Percentiles rank a stretch among this genome's conserved stretches.
phyloP scores from a whole-genome alignment of 1,284 basidiomycete genomes.

The Calocybe gambosa region DNA sequence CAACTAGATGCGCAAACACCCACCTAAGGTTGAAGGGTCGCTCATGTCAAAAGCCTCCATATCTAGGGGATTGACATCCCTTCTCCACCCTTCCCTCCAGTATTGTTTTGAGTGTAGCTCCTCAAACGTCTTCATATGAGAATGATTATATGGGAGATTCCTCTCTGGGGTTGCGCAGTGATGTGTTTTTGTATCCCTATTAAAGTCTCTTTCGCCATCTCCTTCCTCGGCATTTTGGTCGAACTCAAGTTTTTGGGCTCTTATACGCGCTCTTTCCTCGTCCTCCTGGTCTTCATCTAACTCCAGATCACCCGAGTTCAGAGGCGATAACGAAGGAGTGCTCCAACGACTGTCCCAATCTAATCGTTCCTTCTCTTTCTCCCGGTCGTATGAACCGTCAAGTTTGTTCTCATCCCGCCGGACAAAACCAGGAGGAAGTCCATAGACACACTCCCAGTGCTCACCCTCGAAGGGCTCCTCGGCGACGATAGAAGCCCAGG shows the following conservation, averaged over 20 bases:
- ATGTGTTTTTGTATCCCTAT: slow-evolving; percentile 4
- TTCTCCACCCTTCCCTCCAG: slow-evolving; percentile 59
- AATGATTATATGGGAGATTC: slow-evolving; percentile 27
- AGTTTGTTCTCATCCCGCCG: slow-evolving; percentile 21
- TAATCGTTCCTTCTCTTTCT: slow-evolving; percentile 14
- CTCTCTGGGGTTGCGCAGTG: slow-evolving; percentile 14
- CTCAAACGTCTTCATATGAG: slow-evolving; percentile 48
- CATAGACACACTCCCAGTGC: slow-evolving; percentile 66
- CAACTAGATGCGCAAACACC: slow-evolving; percentile 7
- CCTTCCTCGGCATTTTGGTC: neutral
- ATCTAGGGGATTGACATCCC: slow-evolving; percentile 31
- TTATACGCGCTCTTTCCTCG: slow-evolving; percentile 23
- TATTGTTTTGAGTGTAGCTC: slow-evolving; percentile 57
- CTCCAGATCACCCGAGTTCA: slow-evolving; percentile 38
- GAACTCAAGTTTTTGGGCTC: slow-evolving; percentile 9
- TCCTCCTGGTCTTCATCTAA: slow-evolving; percentile 27
- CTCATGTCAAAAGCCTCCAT: slow-evolving; percentile 49
- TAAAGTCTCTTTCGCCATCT: neutral
- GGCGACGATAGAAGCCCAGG: slow-evolving; percentile 69
- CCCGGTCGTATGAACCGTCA: slow-evolving; percentile 15
- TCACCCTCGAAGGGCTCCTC: slow-evolving; percentile 77
- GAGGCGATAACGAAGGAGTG: slow-evolving; percentile 39
- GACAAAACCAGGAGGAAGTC: slow-evolving; percentile 44
- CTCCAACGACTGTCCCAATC: slow-evolving; percentile 36
- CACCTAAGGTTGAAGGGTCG: slow-evolving; percentile 65